phyloP scores from a whole-genome alignment of 371 early-diverging fungal species.

The Actinomucor elegans region DNA sequence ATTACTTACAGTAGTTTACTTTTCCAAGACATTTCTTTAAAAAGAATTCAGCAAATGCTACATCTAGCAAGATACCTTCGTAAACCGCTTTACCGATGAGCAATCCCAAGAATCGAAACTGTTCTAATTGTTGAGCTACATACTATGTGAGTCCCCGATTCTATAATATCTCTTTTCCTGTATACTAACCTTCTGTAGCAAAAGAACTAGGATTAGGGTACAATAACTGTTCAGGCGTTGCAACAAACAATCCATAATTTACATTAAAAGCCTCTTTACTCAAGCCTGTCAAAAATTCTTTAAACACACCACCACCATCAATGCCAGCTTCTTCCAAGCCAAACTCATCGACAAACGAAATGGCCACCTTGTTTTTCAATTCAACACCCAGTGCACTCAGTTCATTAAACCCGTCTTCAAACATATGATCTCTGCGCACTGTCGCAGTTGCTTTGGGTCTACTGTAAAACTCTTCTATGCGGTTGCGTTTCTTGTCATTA shows the following conservation, averaged over 20 bases:
- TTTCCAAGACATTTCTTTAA: constrained; percentile 84
- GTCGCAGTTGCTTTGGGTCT: constrained; percentile 25
- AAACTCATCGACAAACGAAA: constrained; percentile 83
- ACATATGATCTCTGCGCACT: constrained; percentile 76
- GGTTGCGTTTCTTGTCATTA: constrained; percentile 58
- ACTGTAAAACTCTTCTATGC: constrained; percentile 24
- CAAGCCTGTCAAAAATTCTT: constrained; percentile 79
- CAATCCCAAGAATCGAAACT: constrained; percentile 86
- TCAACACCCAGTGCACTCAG: constrained; percentile 57
- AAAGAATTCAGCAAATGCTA: constrained; percentile 91
- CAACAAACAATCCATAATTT: constrained; percentile 75
- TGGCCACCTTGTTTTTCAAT: constrained; percentile 77
- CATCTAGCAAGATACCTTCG: constrained; percentile 91
- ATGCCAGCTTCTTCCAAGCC: constrained; percentile 91
- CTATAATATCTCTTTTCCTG: neutral
- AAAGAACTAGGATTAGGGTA: constrained; percentile 77
- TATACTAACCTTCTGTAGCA: constrained; percentile 50
- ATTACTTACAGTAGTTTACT: constrained; percentile 60
- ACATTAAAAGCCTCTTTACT: constrained; percentile 83
- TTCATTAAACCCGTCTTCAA: constrained; percentile 85
- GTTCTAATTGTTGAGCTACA: constrained; percentile 59
- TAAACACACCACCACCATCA: constrained; percentile 89
- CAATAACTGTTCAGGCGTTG: constrained; percentile 73
- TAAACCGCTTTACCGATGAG: constrained; percentile 94
- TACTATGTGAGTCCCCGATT: neutral